Percentiles rank a stretch among this genome's conserved stretches.
These are phyloP conservation scores for Globisporangium rhizosaccharum DNA, from an alignment of 352 stramenopile species.

Conservation along the genomic window DNA sequence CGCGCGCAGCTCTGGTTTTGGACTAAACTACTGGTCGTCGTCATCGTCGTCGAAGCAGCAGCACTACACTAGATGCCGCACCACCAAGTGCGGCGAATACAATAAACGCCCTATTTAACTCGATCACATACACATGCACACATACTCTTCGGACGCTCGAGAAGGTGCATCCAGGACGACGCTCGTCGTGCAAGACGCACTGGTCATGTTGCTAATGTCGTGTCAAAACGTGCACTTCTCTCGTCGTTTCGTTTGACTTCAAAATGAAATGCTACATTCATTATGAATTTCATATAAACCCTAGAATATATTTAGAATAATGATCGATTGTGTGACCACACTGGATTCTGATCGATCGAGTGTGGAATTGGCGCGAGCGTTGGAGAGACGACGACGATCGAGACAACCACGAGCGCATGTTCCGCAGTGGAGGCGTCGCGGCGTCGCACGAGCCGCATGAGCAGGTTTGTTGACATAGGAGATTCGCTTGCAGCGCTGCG, in stretches of 20 bases:
- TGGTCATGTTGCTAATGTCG: no score
- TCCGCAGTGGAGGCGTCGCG: not conserved
- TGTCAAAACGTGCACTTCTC: no score
- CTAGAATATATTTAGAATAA: no score
- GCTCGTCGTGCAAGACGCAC: no score
- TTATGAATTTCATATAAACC: not conserved
- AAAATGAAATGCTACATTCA: no score
- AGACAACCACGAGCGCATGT: conserved; percentile 2
- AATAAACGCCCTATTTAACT: conserved; percentile 13
- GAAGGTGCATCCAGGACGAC: no score
- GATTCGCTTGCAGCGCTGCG: not conserved
- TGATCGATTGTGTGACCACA: no score
- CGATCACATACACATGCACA: not conserved
- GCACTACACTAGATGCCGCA: conserved; percentile 2
- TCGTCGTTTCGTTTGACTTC: no score
- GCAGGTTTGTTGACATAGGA: not conserved
- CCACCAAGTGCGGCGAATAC: conserved; percentile 1
- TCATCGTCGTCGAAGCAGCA: not conserved
- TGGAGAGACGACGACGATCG: not conserved
- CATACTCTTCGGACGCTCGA: no score
- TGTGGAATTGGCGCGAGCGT: not conserved
- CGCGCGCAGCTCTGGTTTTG: not conserved
- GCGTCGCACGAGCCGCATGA: conserved; percentile 2
- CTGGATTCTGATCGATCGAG: not conserved
- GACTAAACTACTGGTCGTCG: not conserved